These are phyloP conservation scores for Alternaria dauci DNA, from an alignment of 2,329 filamentous ascomycete genomes.

Conservation along the genomic window DNA sequence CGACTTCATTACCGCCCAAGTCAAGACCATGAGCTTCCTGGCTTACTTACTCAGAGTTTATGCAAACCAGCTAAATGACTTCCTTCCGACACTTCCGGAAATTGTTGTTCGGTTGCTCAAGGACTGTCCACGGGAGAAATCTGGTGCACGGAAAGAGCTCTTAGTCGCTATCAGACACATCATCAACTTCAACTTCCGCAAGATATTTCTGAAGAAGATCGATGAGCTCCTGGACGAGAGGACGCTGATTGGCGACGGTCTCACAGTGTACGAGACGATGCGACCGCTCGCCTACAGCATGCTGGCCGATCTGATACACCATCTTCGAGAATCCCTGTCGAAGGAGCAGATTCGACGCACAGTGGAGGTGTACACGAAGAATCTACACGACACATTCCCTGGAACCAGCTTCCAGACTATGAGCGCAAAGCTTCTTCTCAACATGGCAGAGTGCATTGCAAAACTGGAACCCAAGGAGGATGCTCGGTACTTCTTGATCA, in stretches of 20 bases:
- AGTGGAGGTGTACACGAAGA: slow-evolving; percentile 96
- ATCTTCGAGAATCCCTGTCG: slow-evolving; percentile 87
- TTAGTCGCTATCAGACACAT: slow-evolving; percentile 97
- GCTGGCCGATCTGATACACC: slow-evolving; percentile 97
- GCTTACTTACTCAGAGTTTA: slow-evolving; percentile 92
- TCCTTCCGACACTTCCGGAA: slow-evolving; percentile 82
- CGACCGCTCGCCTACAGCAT: slow-evolving; percentile 96
- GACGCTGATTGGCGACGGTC: slow-evolving; percentile 91
- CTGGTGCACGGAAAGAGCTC: slow-evolving; percentile 90
- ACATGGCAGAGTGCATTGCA: slow-evolving; percentile 98
- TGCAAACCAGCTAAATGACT: slow-evolving; percentile 85
- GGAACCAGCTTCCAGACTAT: slow-evolving; percentile 99
- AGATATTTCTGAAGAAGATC: slow-evolving; percentile 93
- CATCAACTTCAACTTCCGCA: slow-evolving; percentile 98
- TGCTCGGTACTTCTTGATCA: slow-evolving; percentile 92
- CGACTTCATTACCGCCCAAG: slow-evolving; percentile 96
- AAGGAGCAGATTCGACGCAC: slow-evolving; percentile 94
- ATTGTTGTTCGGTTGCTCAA: slow-evolving; percentile 91
- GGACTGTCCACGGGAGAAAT: slow-evolving; percentile 95
- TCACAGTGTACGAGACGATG: slow-evolving; percentile 97
- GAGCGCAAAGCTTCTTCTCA: slow-evolving; percentile 95
- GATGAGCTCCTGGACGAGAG: slow-evolving; percentile 93
- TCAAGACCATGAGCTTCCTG: slow-evolving; percentile 99
- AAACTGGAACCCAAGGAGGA: slow-evolving; percentile 93
- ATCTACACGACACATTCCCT: slow-evolving; percentile 92